Evolutionary conservation across 257 asterid species (phyloP).

Genomic region (Solanum arcanum): DNA sequence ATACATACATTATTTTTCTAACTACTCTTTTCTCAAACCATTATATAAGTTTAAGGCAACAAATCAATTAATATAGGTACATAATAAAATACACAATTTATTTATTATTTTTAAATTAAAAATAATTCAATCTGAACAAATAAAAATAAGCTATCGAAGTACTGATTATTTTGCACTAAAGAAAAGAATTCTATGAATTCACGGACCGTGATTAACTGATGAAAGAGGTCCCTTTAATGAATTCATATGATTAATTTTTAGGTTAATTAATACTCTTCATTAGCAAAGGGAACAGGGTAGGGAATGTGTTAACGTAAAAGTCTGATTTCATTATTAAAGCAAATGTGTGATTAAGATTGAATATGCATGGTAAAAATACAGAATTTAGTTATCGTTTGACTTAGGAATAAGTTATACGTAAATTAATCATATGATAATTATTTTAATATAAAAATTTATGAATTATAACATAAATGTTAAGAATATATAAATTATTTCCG

Average conservation of each 20-base stretch:
- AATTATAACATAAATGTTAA: too few species aligned
- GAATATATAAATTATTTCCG: too few species aligned
- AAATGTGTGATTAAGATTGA: not conserved
- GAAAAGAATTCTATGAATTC: not conserved
- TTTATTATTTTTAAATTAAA: not conserved
- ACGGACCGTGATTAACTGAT: not conserved
- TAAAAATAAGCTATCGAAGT: accelerated
- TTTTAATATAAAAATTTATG: too few species aligned
- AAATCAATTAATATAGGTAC: not conserved
- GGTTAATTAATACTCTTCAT: not conserved
- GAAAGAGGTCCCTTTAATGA: not conserved
- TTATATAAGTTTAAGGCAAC: not conserved
- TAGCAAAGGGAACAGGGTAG: not conserved
- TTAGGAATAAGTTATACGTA: not conserved
- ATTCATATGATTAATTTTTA: not conserved
- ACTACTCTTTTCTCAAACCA: not conserved
- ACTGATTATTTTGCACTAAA: not conserved
- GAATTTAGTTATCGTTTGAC: not conserved
- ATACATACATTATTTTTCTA: not conserved
- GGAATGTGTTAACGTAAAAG: not conserved
- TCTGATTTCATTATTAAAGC: not conserved
- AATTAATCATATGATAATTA: not conserved
- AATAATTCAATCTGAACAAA: not conserved
- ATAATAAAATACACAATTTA: not conserved
- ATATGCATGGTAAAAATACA: not conserved